Evolutionary conservation across 352 stramenopile genomes (phyloP), one percentile per base, ranked within the genome.

Genomic region (Phytophthora hybrid): DNA sequence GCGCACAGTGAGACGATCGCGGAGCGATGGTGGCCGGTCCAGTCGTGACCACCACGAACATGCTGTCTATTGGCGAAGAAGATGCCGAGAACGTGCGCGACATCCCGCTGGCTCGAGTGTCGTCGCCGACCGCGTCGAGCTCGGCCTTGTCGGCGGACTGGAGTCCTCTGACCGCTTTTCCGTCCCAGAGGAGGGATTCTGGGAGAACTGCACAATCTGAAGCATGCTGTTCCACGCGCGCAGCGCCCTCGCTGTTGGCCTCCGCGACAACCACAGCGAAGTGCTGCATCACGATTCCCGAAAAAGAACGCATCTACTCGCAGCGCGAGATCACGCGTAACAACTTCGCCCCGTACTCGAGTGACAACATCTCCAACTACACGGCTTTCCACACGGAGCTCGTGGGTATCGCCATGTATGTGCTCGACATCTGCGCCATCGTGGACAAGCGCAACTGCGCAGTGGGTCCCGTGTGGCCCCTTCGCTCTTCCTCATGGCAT

Each of bases 181-280:
- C 16, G 63, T 59, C 0, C 47, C 57, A 7, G 76, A 87, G 6
- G 75, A 83, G 13, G n/a, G n/a, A n/a, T n/a, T n/a, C 2, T 77
- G 70, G 64, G 80, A 91, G 61, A 84, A 77, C 63, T 91, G 83
- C 71, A 77, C 80, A 14, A 89, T 89, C 60, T 91, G 82, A 63
- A 59, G 69, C 26, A 44, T 78, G 55, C 62, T 87, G 26, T 85
- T 89, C 53, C 77, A 71, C 29, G 70, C 65, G 32, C 76, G 82
- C 13, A 41, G 55, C 1, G 76, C 78, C 37, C 64, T 91, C 34
- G 52, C 88, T 16, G 82, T 78, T 14, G 82, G 89, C 59, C 87
- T 91, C 56, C 78, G 79, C 16, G 82, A 89, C 54, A 68, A 75
- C 29, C 83, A 91, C 44, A 80, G 80, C 16, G 82, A 91, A 57